A percentile compares a stretch with the other conserved stretches of the same genome.
Evolutionary conservation across 805 yeast species (phyloP).

Genomic region (Candida silvicultrix): DNA sequence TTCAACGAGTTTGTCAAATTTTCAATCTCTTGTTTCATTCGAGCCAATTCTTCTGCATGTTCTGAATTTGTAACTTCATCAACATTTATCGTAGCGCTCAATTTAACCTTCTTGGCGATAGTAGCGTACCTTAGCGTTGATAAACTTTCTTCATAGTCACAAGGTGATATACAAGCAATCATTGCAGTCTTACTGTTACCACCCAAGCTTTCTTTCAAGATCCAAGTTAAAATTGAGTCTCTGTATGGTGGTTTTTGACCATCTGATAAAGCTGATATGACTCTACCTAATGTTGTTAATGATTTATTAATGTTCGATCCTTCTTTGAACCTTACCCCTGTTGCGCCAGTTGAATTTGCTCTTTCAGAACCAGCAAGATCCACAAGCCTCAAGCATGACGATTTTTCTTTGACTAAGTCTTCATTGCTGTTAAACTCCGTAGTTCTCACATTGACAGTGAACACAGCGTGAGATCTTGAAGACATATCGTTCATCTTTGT

Average conservation of each 20-base stretch:
- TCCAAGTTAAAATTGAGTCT: constrained; percentile 71
- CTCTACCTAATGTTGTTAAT: constrained; percentile 71
- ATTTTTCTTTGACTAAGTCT: constrained; percentile 38
- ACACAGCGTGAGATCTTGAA: constrained; percentile 77
- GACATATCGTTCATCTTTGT: constrained; percentile 69
- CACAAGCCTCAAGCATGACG: constrained; percentile 61
- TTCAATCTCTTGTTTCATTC: constrained; percentile 16
- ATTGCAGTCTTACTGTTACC: constrained; percentile 85
- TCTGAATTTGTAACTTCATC: constrained; percentile 10
- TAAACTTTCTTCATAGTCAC: constrained; percentile 70
- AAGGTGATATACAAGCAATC: constrained; percentile 83
- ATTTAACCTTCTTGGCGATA: constrained; percentile 63
- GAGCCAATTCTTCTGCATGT: constrained; percentile 8
- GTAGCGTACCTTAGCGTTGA: constrained; percentile 76
- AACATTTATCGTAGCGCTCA: constrained; percentile 47
- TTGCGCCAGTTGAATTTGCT: constrained; percentile 54
- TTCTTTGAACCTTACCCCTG: constrained; percentile 58
- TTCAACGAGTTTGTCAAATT: constrained; percentile 11
- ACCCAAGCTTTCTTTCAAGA: constrained; percentile 68
- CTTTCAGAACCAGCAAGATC: constrained; percentile 85
- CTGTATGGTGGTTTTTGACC: constrained; percentile 32
- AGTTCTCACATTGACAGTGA: constrained; percentile 57
- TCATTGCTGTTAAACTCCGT: constrained; percentile 37
- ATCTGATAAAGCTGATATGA: constrained; percentile 45
- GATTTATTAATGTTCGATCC: constrained; percentile 77